Evolutionary conservation across 176 grass and related monocot genomes (phyloP), one percentile per base, ranked within the genome.

Genomic region (Aegilops umbellulata): DNA sequence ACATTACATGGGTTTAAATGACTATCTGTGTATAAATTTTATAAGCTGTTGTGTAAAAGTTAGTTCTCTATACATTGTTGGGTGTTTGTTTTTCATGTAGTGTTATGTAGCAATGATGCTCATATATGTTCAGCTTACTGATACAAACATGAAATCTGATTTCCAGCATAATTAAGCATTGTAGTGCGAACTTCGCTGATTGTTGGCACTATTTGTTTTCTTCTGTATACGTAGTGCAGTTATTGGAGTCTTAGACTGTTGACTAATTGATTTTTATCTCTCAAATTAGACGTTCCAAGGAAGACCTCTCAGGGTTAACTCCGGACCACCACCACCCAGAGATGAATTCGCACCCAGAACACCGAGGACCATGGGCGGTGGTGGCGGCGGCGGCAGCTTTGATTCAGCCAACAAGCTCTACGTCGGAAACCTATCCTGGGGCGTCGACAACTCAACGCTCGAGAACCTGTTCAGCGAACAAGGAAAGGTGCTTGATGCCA

Each of bases 351-450:
- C 84, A 20, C 82, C 87, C 38, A 95, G 86, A 88, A 82, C 86
- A 51, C 91, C 86, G 41, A 88, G 93, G 69, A 5, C 9, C 26
- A 22, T 76, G 2, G 65, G 79, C 15, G 90, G 79, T 23, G 90
- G 90, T 2, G 75, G 85, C 3, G 80, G 71, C 1, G 65, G 84
- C 4, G 7, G 75, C 32, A 87, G 25, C 74, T 82, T 82, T 15
- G 89, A 88, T 73, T 90, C 89, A 42, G 72, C 3, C 10, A 88
- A 94, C 90, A 92, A 89, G 73, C 58, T 99, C 36, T 94, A 99
- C 4, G 97, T 99, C 2, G 97, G 97, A 7, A 99, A 99, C 79
- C 94, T 99, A 31, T 76, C 94, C 38, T 99, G 94, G 97, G 94
- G 94, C 3, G 97, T 99, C 2, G 97, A 99, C 74, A 92, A 99